Percentiles rank a stretch among this genome's conserved stretches.
Conservation (phyloP, 1,284 basidiomycete genomes). For the Apiotrichum montevideense region DNA sequence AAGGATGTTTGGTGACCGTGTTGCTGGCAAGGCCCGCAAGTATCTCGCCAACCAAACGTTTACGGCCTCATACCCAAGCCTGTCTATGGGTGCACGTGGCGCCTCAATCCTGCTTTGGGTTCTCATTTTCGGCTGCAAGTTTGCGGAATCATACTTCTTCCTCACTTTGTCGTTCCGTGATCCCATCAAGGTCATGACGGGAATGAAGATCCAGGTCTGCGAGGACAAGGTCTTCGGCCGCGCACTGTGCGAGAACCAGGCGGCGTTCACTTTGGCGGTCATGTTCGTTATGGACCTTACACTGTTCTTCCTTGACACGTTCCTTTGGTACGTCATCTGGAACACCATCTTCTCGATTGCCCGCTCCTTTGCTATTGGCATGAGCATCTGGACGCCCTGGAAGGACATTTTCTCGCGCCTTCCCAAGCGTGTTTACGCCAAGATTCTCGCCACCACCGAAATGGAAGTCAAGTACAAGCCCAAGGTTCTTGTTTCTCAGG, state of each 20-base stretch:
- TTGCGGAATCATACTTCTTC: constrained; percentile 93
- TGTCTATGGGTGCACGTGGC: constrained; percentile 58
- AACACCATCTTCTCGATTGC: constrained; percentile 89
- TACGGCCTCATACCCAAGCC: constrained; percentile 79
- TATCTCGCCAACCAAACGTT: constrained; percentile 94
- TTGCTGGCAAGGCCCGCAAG: constrained; percentile 84
- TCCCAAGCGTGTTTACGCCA: constrained; percentile 91
- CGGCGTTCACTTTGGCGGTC: constrained; percentile 83
- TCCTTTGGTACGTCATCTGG: constrained; percentile 92
- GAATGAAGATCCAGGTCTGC: constrained; percentile 86
- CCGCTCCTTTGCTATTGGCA: constrained; percentile 78
- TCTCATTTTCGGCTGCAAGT: constrained; percentile 88
- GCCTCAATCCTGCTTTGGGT: constrained; percentile 76
- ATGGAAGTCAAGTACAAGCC: constrained; percentile 98
- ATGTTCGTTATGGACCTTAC: constrained; percentile 96
- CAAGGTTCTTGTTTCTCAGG: constrained; percentile 93
- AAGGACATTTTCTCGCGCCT: constrained; percentile 86
- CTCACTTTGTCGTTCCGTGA: constrained; percentile 85
- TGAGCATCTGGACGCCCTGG: constrained; percentile 97
- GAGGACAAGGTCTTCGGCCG: constrained; percentile 74
- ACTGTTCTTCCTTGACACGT: constrained; percentile 94
- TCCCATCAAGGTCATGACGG: constrained; percentile 82
- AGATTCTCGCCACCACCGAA: constrained; percentile 79
- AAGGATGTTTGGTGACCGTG: constrained; percentile 83
- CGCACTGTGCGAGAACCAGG: constrained; percentile 76